Evolutionary conservation across 768 basidiomycete species (phyloP).

Genomic region (Leucocoprinus birnbaumii): DNA sequence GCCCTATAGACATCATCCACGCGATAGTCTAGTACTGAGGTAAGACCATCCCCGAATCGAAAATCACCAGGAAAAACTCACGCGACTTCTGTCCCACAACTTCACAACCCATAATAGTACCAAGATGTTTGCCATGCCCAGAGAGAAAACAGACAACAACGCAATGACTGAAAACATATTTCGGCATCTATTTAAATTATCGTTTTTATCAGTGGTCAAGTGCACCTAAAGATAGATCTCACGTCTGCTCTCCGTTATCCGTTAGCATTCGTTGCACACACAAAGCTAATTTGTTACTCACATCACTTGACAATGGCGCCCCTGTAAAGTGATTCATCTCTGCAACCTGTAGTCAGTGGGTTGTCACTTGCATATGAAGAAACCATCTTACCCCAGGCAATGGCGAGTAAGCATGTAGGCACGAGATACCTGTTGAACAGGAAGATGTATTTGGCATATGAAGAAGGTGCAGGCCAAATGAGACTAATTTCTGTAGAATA

Average conservation of each 20-base stretch:
- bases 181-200: conserved; percentile 27
- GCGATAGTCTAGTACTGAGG: too few relatives aligned
- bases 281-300: neutral
- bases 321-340: conserved; percentile 2
- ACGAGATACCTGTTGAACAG: conserved; percentile 1
- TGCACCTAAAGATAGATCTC: neutral
- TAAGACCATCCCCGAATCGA: too few relatives aligned
- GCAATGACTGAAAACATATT: conserved; percentile 20
- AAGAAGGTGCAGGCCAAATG: conserved; percentile 5
- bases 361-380: neutral
- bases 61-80: too few relatives aligned
- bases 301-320: neutral
- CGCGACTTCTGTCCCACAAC: conserved; percentile 29
- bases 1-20: conserved; percentile 11
- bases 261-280: too few relatives aligned
- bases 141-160: conserved; percentile 23
- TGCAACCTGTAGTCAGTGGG: neutral
- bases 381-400: neutral
- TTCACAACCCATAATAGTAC: conserved; percentile 30
- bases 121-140: conserved; percentile 27
- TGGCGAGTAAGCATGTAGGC: neutral
- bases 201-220: too few relatives aligned
- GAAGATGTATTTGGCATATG: neutral
- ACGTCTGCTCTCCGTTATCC: too few relatives aligned
- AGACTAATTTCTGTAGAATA: neutral